Base-by-base conservation (phyloP, 495 filamentous ascomycete species). In the Friedmanniomyces simplex region DNA sequence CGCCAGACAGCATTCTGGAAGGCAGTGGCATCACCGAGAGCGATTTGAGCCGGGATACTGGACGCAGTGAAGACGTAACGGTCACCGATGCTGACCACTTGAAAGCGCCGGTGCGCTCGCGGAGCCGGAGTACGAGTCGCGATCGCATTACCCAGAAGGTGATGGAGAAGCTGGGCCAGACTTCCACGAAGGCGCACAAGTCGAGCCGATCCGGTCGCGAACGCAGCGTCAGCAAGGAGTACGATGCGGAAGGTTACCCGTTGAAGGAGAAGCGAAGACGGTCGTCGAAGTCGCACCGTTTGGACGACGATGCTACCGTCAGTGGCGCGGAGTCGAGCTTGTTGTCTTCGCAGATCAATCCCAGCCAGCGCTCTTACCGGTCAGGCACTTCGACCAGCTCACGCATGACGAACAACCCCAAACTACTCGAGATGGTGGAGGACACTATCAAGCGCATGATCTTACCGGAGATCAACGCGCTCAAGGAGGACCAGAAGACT, bases 391-490 rank as follows among this genome's bases (percentile, higher is more conserved):
- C 61, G 52, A 43, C 56, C 34, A 88, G 83, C 54, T 88, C 89
- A 7, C 93, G 88, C 0, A 85, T 95, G 71, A 57, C 57, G 26
- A 96, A 94, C 71, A 96, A 98, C 67, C 91, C 91, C 0, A 94
- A 88, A 60, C 72, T 98, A n/a, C 79, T 97, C 5, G 88, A 94
- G 68, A 91, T 90, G 0, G 91, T 98, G 8, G 91, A 97, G 70
- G 91, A 96, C 73, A 89, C 93, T 21, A 97, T 98, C 62, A 85
- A 87, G 50, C 81, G 91, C 45, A 74, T 97, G 49, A 95, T 97
- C 50, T 72, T 97, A 1, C 94, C 93, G 0, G 91, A 98, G 67
- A 76, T 98, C 47, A 89, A 88, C 52, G 88, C 88, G 30, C 76
- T 97, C 46, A 96, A 95, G 71, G 82, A 88, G 65, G 88, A 95